Base-by-base conservation (phyloP, 768 basidiomycete species). In the Suillus plorans region DNA sequence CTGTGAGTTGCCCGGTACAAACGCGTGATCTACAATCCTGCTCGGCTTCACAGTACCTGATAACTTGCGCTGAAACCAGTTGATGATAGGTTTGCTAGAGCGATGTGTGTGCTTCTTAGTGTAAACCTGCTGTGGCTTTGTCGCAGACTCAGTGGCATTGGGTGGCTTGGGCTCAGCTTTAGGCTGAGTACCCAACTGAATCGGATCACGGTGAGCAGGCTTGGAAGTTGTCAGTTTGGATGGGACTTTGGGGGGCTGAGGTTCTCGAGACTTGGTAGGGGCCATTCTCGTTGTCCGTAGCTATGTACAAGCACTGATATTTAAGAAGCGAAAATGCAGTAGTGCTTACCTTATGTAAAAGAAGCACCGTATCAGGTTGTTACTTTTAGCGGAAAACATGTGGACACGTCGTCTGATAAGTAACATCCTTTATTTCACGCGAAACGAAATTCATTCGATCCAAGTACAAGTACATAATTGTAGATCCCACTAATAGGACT, bases 41-140 rank as follows among this genome's bases (percentile, higher is more conserved):
- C 89, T 87, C 25, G 80, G 70, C 66, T 84, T 86, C 44, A 81
- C 86, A 25, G 88, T 84, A 31, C 91, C 91, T 42, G 87, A 89
- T 16, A 95, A 81, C 76, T 95, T 95, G 68, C 91, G 87, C 71
- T 94, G 92, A 66, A 95, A 88, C 93, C 93, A 95, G 69, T 92
- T 90, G 70, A 95, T 88, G 69, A 95, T 89, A 10, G 93, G 93
- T 73, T 92, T 91, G 75, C 92, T 90, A 20, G 89, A 86, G 45
- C 89, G 86, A 57, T 86, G 84, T 62, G 88, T 37, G 78, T 8
- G 85, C 73, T 89, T 91, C 80, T 91, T 90, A 63, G 80, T 77
- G 55, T 75, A 72, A 57, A 71, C 56, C 66, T 84, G 83, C 71
- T 71, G 67, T 64, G 67, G 73, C 65, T 68, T 74, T 57, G 65